phyloP scores from a whole-genome alignment of 768 basidiomycete genomes.

The Suillus subluteus region DNA sequence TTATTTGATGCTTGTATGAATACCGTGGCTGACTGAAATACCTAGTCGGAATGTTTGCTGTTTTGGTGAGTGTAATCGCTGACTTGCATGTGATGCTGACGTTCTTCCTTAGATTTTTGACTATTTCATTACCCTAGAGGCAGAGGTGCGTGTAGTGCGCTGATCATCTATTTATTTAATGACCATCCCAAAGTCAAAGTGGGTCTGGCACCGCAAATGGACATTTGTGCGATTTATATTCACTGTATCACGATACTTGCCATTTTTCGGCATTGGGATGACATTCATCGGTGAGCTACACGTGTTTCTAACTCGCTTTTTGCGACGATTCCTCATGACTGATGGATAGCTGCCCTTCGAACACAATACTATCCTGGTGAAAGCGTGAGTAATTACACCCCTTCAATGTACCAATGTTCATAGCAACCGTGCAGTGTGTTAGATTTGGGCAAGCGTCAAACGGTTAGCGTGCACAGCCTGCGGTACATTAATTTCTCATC shows the following conservation, averaged over 20 bases:
- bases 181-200: background rate
- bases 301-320: background rate
- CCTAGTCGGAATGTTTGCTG: background rate
- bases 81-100: background rate
- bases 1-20: background rate
- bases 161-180: background rate
- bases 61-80: background rate
- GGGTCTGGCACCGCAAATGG: constrained; percentile 4
- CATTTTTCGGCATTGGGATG: background rate
- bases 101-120: background rate
- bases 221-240: background rate
- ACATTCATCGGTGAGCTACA: background rate
- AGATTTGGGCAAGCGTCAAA: background rate
- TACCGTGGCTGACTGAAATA: background rate
- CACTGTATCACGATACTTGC: constrained; percentile 1
- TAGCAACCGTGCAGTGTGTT: background rate
- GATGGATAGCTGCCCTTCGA: background rate
- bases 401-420: background rate
- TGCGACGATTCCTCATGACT: background rate
- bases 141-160: background rate
- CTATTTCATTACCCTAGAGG: background rate
- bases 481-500: background rate
- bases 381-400: background rate
- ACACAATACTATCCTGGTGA: constrained; percentile 6
- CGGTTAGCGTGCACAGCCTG: background rate